phyloP scores from a whole-genome alignment of 2,329 filamentous ascomycete genomes.

The Chaetomium olivaceum region DNA sequence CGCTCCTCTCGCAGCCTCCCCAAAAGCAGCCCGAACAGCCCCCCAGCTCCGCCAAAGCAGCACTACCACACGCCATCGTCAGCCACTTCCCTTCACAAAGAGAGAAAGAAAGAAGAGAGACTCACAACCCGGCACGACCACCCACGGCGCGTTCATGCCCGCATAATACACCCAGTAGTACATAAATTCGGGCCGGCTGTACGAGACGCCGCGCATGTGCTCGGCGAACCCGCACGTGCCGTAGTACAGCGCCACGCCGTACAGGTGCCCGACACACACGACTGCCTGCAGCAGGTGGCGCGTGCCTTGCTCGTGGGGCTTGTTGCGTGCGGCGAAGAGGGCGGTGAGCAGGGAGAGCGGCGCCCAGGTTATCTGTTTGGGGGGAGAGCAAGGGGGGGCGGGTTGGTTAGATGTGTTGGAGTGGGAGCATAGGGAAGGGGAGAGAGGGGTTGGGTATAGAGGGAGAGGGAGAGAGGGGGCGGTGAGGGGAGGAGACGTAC shows the following conservation, averaged over 20 bases:
- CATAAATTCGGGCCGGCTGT: constrained; percentile 59
- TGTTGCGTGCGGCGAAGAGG: constrained; percentile 43
- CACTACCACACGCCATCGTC: constrained; percentile 14
- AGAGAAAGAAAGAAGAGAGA: constrained; percentile 23
- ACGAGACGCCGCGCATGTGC: constrained; percentile 46
- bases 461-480: neutral
- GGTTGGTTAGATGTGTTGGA: neutral
- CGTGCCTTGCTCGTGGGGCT: constrained; percentile 31
- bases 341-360: constrained; percentile 57
- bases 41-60: constrained; percentile 23
- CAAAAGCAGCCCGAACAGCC: constrained; percentile 21
- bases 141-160: constrained; percentile 63
- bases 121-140: constrained; percentile 56
- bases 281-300: constrained; percentile 55
- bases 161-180: constrained; percentile 67
- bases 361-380: constrained; percentile 55
- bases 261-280: constrained; percentile 57
- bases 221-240: constrained; percentile 56
- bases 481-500: constrained; percentile 49
- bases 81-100: neutral
- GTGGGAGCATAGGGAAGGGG: neutral
- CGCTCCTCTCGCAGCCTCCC: neutral
- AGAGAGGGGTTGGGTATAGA: constrained; percentile 30
- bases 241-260: constrained; percentile 64
- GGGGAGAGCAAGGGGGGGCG: no score